phyloP scores from a whole-genome alignment of 164 flowering plant genomes.

The Kalanchoe fedtschenkoi region DNA sequence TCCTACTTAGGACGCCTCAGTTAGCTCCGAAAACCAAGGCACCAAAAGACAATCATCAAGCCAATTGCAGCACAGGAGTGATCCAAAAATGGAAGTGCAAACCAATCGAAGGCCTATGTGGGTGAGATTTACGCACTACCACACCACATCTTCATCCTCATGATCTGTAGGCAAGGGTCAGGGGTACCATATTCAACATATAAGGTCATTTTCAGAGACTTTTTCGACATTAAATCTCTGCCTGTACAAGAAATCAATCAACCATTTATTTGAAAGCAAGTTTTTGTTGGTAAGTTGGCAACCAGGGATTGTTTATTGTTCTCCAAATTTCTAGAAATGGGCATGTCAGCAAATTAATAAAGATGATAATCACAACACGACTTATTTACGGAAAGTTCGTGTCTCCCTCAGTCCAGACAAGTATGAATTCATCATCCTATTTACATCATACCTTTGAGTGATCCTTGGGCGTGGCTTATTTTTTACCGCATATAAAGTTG shows the following conservation, averaged over 20 bases:
- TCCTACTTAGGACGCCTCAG: neutral
- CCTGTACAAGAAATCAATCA: neutral
- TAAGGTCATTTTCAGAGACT: constrained; percentile 41
- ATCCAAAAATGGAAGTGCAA: constrained; percentile 7
- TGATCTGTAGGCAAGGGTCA: neutral
- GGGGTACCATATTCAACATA: constrained; percentile 15
- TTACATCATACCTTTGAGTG: neutral
- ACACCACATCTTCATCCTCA: constrained; percentile 1
- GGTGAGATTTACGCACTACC: constrained; percentile 11
- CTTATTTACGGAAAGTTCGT: neutral
- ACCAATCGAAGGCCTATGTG: constrained; percentile 16
- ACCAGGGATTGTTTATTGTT: neutral
- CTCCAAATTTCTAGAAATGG: neutral
- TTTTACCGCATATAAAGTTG: neutral
- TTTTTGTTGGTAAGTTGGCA: neutral
- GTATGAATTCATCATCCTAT: neutral
- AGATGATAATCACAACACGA: neutral
- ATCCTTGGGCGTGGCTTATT: neutral
- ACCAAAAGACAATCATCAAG: neutral
- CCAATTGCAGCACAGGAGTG: neutral
- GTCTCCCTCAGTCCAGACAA: constrained; percentile 7
- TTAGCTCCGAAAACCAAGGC: neutral
- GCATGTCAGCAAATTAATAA: constrained; percentile 5
- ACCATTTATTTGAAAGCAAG: neutral
- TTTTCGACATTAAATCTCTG: constrained; percentile 6